A percentile compares a stretch with the other conserved stretches of the same genome.
These are phyloP conservation scores for Adiantum capillusveneris DNA, from an alignment of 75 land plant species.

Conservation along the genomic window DNA sequence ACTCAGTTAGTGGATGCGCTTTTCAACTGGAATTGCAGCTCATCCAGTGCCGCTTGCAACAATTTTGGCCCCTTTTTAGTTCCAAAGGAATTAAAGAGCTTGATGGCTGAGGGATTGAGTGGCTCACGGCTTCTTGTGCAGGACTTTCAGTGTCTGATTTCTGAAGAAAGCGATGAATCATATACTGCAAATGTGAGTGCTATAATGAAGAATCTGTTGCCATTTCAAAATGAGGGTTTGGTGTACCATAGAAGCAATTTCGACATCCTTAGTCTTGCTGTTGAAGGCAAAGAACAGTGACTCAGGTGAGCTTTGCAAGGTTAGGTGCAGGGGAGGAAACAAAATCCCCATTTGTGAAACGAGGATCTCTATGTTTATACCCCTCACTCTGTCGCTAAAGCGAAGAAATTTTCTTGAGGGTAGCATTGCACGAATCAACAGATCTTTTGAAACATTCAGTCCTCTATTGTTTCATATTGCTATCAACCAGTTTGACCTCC, in stretches of 20 bases:
- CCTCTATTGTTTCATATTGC: conserved; percentile 38
- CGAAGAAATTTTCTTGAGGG: conserved; percentile 51
- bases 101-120: conserved; percentile 27
- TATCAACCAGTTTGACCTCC: conserved; percentile 15
- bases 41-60: conserved; percentile 31
- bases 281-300: conserved; percentile 45
- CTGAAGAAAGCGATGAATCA: background rate
- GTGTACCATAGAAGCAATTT: conserved; percentile 33
- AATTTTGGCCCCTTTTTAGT: conserved; percentile 45
- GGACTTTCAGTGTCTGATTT: conserved; percentile 34
- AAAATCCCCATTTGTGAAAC: conserved; percentile 12
- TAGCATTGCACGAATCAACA: conserved; percentile 28
- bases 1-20: conserved; percentile 19
- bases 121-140: conserved; percentile 30
- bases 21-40: too few species aligned
- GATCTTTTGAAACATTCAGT: conserved; percentile 11
- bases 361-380: conserved; percentile 39
- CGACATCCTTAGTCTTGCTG: conserved; percentile 30
- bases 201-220: conserved; percentile 35
- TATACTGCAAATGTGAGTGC: conserved; percentile 29
- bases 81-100: background rate
- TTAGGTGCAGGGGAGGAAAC: conserved; percentile 39
- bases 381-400: conserved; percentile 40
- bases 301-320: conserved; percentile 65
- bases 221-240: conserved; percentile 9